Percentiles rank a stretch among this genome's conserved stretches.
Evolutionary conservation across 2,329 filamentous ascomycete genomes (phyloP).

Genomic region (Colletotrichum sp.): DNA sequence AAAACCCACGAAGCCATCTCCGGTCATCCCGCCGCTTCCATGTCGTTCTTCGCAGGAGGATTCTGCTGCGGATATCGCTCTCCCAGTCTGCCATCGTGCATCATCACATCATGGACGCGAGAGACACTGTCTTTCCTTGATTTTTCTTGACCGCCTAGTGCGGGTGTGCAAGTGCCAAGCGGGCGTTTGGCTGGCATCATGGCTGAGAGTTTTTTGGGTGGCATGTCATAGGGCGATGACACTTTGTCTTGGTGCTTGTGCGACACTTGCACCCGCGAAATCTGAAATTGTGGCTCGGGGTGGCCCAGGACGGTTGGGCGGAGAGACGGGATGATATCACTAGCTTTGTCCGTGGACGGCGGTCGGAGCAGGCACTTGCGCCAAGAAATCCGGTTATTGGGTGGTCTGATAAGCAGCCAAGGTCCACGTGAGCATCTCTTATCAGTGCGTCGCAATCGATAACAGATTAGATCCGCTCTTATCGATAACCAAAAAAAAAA

Average conservation of each 20-base stretch:
- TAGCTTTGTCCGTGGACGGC: constrained; percentile 15
- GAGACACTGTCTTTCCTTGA: background rate
- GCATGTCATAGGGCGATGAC: constrained; percentile 5
- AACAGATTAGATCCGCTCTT: background rate
- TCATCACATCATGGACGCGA: background rate
- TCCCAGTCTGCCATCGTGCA: background rate
- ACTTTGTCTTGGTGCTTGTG: constrained; percentile 2
- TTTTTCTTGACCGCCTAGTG: constrained; percentile 1
- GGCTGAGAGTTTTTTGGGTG: constrained; percentile 11
- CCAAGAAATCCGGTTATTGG: background rate
- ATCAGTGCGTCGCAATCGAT: background rate
- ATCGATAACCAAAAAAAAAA: constrained; percentile 20
- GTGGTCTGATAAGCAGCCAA: background rate
- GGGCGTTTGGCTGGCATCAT: background rate
- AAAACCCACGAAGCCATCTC: background rate
- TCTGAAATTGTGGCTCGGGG: background rate
- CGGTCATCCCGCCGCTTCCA: constrained; percentile 20
- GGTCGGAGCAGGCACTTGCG: constrained; percentile 17
- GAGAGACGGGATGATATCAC: constrained; percentile 17
- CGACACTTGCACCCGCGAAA: background rate
- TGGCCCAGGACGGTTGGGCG: constrained; percentile 4
- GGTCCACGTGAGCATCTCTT: background rate
- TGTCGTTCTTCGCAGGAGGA: background rate
- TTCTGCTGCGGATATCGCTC: background rate
- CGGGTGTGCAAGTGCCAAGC: background rate